phyloP scores from a whole-genome alignment of 768 basidiomycete genomes.

The Amanita exitialis region DNA sequence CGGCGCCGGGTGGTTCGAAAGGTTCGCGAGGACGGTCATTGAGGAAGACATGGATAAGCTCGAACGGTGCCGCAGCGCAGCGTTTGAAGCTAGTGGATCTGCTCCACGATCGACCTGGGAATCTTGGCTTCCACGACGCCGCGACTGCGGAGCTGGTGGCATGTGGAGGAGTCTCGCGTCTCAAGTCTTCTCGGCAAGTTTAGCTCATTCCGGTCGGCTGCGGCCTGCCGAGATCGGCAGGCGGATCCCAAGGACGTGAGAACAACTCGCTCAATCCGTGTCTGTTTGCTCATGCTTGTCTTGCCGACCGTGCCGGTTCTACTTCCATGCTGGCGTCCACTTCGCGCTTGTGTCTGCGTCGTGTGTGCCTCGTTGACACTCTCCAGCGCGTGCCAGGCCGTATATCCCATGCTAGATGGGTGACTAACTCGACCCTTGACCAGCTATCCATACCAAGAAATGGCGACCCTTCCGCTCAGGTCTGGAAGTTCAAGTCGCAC shows the following conservation, averaged over 20 bases:
- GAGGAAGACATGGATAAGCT: background rate
- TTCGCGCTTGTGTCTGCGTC: background rate
- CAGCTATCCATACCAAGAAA: background rate
- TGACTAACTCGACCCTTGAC: background rate
- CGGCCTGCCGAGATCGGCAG: no score
- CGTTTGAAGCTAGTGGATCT: background rate
- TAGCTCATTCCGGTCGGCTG: no score
- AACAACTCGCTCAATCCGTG: background rate
- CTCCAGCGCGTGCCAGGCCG: background rate
- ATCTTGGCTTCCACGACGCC: background rate
- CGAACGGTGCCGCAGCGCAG: background rate
- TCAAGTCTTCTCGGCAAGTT: no score
- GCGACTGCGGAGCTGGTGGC: background rate
- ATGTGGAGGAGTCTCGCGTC: background rate
- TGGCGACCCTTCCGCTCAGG: background rate
- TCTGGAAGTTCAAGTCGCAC: conserved; percentile 5
- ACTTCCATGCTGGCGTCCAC: background rate
- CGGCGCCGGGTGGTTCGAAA: background rate
- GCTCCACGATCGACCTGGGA: background rate
- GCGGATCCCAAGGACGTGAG: background rate
- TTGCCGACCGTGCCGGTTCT: background rate
- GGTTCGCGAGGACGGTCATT: background rate
- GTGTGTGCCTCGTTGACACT: background rate
- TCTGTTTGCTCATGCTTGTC: background rate
- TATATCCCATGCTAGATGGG: background rate